Conservation (phyloP, 1,284 basidiomycete species). For the Ceratobasidium sp. region DNA sequence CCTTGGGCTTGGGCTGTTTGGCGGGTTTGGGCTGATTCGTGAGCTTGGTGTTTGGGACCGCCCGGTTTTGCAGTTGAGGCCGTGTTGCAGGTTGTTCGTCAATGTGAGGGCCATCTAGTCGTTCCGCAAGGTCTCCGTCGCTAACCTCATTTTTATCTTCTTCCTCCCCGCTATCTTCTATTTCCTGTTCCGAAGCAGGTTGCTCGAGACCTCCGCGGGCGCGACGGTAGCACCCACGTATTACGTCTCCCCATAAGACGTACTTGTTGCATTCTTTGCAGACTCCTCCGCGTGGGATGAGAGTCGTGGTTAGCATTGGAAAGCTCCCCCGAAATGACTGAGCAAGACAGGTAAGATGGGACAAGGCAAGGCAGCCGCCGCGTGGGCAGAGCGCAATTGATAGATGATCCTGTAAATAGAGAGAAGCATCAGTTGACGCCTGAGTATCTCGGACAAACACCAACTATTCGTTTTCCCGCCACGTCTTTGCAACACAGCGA, state of each 20-base stretch:
- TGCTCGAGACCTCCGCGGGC: conserved; percentile 56
- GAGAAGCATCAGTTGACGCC: not conserved
- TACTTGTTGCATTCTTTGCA: conserved; percentile 71
- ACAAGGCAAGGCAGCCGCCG: conserved; percentile 65
- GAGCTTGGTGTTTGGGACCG: not conserved
- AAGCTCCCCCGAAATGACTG: conserved; percentile 52
- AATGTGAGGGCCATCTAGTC: not conserved
- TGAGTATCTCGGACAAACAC: conserved; percentile 50
- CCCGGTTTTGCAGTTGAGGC: not conserved
- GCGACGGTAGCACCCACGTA: conserved; percentile 77
- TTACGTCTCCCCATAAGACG: conserved; percentile 79
- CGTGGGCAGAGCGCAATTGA: conserved; percentile 66
- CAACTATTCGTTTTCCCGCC: conserved; percentile 62
- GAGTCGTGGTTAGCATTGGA: conserved; percentile 51
- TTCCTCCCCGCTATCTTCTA: conserved; percentile 48
- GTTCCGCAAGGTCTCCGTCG: conserved; percentile 1
- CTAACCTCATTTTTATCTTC: not conserved
- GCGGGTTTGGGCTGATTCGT: not conserved
- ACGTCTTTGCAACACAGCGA: conserved; percentile 66
- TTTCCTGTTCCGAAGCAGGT: conserved; percentile 50
- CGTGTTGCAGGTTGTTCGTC: not conserved
- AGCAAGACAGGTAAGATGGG: conserved; percentile 81
- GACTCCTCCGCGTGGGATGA: conserved; percentile 73
- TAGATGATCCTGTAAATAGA: conserved; percentile 67
- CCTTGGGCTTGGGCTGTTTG: not conserved